Evolutionary conservation across 148 eudicot species (phyloP).

Genomic region (Rhododendron williamsianum): DNA sequence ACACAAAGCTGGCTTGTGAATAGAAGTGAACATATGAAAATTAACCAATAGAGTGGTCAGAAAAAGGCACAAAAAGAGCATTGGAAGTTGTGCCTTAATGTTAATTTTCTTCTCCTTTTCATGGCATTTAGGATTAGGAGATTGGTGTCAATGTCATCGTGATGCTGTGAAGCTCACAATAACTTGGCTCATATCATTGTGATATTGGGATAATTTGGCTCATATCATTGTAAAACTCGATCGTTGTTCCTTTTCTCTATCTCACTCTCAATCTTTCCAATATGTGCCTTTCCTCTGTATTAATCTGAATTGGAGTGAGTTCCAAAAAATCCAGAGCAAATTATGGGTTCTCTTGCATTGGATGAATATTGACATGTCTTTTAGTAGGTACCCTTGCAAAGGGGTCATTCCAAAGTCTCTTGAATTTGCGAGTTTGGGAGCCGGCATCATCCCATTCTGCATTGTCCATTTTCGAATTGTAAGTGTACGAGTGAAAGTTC

Average conservation of each 20-base stretch:
- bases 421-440: background rate
- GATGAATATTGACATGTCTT: background rate
- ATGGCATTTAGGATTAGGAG: slow-evolving; percentile 9
- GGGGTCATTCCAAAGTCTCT: background rate
- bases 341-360: background rate
- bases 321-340: background rate
- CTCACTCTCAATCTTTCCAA: background rate
- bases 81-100: background rate
- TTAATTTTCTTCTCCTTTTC: background rate
- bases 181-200: background rate
- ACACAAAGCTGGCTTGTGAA: slow-evolving; percentile 73
- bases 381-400: background rate
- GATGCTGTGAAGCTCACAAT: background rate
- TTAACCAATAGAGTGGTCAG: background rate
- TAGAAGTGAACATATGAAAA: slow-evolving; percentile 13
- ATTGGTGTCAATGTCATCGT: slow-evolving; percentile 14
- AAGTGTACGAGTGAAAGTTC: background rate
- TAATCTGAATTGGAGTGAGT: background rate
- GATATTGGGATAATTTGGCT: slow-evolving; percentile 1
- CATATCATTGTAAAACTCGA: background rate
- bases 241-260: background rate
- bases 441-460: background rate
- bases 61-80: background rate
- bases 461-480: background rate
- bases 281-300: background rate